Base-by-base conservation (phyloP, 371 early-diverging fungal species). In the Apophysomyces ossiformis region DNA sequence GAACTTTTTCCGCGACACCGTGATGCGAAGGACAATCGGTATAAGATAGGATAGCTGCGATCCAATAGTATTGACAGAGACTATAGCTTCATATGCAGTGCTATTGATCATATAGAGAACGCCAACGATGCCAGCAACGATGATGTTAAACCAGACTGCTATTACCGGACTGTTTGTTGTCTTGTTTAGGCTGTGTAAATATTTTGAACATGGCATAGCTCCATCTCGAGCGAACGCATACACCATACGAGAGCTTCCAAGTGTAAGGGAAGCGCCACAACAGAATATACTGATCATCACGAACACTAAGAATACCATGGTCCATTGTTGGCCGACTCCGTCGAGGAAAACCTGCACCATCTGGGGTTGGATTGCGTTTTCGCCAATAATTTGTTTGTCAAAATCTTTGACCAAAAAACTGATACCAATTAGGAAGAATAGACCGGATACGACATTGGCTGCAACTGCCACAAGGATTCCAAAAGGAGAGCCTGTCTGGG, bases 151-250 rank as follows among this genome's bases (percentile, higher is more conserved):
- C 83, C 83, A 83, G 32, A 83, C 83, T 37, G 83, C 78, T 57
- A 66, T 67, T 8, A 80, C 77, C 16, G 83, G 83, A 43, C 69
- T 71, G 37, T 80, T 67, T n/a, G 81, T 83, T 37, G 64, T 70
- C 0, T 37, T 12, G 41, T 83, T 64, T 8, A 83, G 62, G 0
- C 58, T 63, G 39, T 80, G 78, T 13, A 83, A 56, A n/a, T 68
- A 57, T 13, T 72, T 75, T 45, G 81, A 80, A 37, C 78, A 70
- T 7, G 80, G 79, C 81, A 83, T 76, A 7, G 81, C 90, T 18
- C 89, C 89, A 71, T 91, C 91, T 67, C 93, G 82, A 16, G 91
- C 86, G 78, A 92, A 90, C 7, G 91, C 90, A 66, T 90, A 92
- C 16, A 90, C 79, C 90, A 89, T 90, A 46, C 91, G 85, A 7